A percentile compares a stretch with the other conserved stretches of the same genome.
Evolutionary conservation across 352 stramenopile species (phyloP).

Genomic region (Phytophthora kernoviae): DNA sequence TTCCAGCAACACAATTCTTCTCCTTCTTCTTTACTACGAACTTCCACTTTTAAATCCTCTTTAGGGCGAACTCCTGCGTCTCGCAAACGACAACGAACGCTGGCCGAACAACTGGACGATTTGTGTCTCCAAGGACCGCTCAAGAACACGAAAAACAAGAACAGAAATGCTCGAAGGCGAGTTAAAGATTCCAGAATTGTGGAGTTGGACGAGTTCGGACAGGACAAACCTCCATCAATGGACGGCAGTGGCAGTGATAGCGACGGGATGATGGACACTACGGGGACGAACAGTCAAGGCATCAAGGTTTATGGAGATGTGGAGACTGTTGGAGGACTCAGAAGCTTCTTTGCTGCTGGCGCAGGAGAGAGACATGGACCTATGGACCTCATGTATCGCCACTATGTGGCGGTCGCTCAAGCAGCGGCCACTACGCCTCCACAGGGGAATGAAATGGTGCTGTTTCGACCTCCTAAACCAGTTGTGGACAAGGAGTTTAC

Average conservation of each 20-base stretch:
- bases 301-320: conserved; percentile 48
- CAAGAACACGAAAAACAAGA: conserved; percentile 4
- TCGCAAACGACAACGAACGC: conserved; percentile 64
- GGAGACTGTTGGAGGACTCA: conserved; percentile 16
- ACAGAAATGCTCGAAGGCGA: conserved; percentile 9
- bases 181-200: conserved; percentile 22
- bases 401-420: conserved; percentile 55
- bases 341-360: conserved; percentile 55
- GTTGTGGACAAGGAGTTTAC: conserved; percentile 8
- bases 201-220: conserved; percentile 28
- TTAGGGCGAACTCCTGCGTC: conserved; percentile 20
- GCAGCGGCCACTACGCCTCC: conserved; percentile 27
- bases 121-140: conserved; percentile 42
- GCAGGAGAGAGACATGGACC: conserved; percentile 35
- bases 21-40: conserved; percentile 15
- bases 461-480: conserved; percentile 32
- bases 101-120: conserved; percentile 65
- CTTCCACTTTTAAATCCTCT: conserved; percentile 28
- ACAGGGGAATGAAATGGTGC: conserved; percentile 44
- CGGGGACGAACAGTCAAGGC: conserved; percentile 13
- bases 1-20: conserved; percentile 47
- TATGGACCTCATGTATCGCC: conserved; percentile 72
- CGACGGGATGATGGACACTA: conserved; percentile 29
- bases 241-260: conserved; percentile 28
- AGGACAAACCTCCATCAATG: conserved; percentile 17